Percentiles rank a stretch among this genome's conserved stretches.
phyloP scores from a whole-genome alignment of 1,284 basidiomycete species.

The Apiotrichum akiyoshidainum region DNA sequence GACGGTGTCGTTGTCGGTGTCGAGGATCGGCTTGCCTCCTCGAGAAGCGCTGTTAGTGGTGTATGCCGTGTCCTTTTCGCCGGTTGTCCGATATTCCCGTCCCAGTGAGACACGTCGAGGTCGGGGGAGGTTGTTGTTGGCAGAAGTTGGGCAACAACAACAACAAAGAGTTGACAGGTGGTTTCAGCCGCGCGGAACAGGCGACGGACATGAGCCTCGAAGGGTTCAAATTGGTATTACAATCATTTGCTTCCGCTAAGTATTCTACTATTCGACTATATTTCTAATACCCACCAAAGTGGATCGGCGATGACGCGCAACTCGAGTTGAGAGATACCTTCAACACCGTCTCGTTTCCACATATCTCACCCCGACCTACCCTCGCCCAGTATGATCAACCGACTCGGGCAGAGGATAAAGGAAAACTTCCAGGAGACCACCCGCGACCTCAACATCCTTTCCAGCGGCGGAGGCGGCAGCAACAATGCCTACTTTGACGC shows the following conservation, averaged over 20 bases:
- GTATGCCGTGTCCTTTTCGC: no score
- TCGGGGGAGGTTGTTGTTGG: background rate
- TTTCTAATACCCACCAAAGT: background rate
- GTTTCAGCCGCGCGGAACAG: background rate
- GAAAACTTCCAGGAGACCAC: slow-evolving; percentile 53
- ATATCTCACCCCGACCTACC: background rate
- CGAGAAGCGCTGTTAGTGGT: background rate
- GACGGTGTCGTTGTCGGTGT: background rate
- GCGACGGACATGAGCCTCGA: background rate
- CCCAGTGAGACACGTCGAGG: background rate
- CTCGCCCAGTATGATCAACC: slow-evolving; percentile 32
- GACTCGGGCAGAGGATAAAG: slow-evolving; percentile 50
- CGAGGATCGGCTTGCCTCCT: background rate
- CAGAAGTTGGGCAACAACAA: background rate
- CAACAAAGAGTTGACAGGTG: background rate
- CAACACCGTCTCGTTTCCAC: background rate
- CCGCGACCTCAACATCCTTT: slow-evolving; percentile 47
- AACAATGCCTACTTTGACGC: slow-evolving; percentile 48
- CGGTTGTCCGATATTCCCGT: no score
- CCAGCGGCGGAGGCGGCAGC: slow-evolving; percentile 31
- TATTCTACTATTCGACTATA: background rate
- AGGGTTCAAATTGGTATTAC: background rate
- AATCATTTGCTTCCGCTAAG: background rate
- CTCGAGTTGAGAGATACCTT: background rate
- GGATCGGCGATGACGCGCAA: background rate